These are phyloP conservation scores for Podaxis sp. DNA, from an alignment of 768 basidiomycete genomes.

Conservation along the genomic window DNA sequence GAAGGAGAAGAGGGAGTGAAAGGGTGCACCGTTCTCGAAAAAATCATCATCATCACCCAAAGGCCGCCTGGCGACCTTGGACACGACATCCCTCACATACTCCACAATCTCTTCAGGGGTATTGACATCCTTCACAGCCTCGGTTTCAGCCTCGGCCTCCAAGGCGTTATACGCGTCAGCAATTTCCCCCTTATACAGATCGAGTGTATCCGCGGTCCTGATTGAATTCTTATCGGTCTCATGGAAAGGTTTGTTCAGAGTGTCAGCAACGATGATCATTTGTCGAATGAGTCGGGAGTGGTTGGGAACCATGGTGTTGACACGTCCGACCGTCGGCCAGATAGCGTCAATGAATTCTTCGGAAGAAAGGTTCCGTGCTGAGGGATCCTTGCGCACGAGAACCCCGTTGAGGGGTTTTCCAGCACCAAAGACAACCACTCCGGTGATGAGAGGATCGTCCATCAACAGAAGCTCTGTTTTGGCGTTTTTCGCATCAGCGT, in stretches of 20 bases:
- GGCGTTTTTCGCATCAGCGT: not conserved
- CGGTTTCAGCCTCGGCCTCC: constrained; percentile 5
- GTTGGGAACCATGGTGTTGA: constrained; percentile 20
- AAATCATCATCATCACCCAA: constrained; percentile 6
- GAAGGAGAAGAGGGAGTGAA: not conserved
- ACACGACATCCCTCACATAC: constrained; percentile 4
- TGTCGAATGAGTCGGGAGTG: constrained; percentile 23
- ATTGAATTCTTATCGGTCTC: constrained; percentile 23
- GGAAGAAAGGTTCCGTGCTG: not conserved
- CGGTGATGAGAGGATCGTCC: constrained; percentile 15
- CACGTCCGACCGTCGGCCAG: constrained; percentile 19
- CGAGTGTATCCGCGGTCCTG: constrained; percentile 15
- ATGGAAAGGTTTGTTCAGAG: constrained; percentile 16
- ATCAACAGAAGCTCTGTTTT: constrained; percentile 18
- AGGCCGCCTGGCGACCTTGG: not conserved
- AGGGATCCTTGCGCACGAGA: constrained; percentile 14
- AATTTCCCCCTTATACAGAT: constrained; percentile 23
- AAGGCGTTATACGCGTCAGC: constrained; percentile 18
- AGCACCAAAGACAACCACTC: constrained; percentile 20
- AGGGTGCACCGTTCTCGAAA: constrained; percentile 7
- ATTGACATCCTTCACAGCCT: not conserved
- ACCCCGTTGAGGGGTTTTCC: constrained; percentile 21
- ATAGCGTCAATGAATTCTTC: constrained; percentile 15
- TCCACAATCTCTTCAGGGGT: constrained; percentile 8
- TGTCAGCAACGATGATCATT: constrained; percentile 19